Evolutionary conservation across 768 basidiomycete species (phyloP).

Genomic region (Cubamyces lactineus): DNA sequence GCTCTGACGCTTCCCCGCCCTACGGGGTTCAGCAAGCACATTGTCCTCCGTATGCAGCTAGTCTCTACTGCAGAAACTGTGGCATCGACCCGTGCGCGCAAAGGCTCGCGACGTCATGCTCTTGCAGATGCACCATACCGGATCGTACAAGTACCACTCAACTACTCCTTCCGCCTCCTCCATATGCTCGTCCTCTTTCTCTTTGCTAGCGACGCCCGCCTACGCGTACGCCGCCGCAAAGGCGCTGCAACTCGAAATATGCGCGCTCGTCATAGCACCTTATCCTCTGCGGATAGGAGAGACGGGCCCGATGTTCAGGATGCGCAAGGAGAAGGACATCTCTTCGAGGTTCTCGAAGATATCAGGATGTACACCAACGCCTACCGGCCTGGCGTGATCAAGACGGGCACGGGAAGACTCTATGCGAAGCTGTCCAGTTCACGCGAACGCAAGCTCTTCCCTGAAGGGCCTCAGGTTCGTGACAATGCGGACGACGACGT

Average conservation of each 20-base stretch:
- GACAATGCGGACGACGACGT: constrained; percentile 16
- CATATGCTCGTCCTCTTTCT: constrained; percentile 64
- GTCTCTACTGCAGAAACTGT: constrained; percentile 38
- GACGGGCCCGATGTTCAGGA: neutral
- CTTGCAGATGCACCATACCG: constrained; percentile 56
- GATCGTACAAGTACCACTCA: constrained; percentile 69
- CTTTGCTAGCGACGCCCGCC: constrained; percentile 42
- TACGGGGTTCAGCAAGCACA: constrained; percentile 60
- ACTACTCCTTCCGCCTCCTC: constrained; percentile 70
- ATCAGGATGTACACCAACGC: constrained; percentile 43
- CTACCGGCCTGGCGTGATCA: constrained; percentile 55
- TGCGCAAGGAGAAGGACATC: constrained; percentile 46
- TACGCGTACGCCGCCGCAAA: constrained; percentile 12
- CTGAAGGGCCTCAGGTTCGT: constrained; percentile 27
- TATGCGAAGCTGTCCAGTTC: constrained; percentile 36
- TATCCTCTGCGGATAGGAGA: neutral
- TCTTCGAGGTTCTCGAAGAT: constrained; percentile 64
- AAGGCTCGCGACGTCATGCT: constrained; percentile 25
- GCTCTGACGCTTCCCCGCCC: constrained; percentile 42
- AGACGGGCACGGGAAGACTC: constrained; percentile 30
- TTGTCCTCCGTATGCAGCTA: constrained; percentile 67
- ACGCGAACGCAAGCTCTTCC: constrained; percentile 36
- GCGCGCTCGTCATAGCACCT: neutral
- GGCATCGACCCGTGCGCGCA: neutral
- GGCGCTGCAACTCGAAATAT: constrained; percentile 1